These are phyloP conservation scores for Ettlia oleoabundans DNA, from an alignment of 139 green algal genomes.

Conservation along the genomic window DNA sequence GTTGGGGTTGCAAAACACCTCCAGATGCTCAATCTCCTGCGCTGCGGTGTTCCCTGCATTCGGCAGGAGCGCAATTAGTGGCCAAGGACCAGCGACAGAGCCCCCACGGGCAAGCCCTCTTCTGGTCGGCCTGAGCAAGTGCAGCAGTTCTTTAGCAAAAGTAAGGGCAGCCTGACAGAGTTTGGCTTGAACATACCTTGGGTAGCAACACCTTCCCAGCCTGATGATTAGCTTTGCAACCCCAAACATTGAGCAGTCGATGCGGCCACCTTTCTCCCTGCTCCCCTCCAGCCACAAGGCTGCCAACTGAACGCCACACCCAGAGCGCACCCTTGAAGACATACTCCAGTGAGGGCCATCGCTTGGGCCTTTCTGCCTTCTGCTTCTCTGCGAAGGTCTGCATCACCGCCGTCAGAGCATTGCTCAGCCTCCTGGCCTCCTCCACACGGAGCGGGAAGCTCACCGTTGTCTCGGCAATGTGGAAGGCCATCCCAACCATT, in stretches of 20 bases:
- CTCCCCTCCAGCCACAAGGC: too few species aligned
- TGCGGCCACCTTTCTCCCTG: too few species aligned
- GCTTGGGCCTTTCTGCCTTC: conserved; percentile 62
- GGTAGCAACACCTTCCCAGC: too few species aligned
- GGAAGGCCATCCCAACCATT: conserved; percentile 7
- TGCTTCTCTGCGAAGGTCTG: conserved; percentile 80
- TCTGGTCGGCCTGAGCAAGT: too few species aligned
- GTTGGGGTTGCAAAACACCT: conserved; percentile 89
- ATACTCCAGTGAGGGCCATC: conserved; percentile 68
- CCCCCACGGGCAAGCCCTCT: too few species aligned
- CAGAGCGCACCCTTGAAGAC: conserved; percentile 26
- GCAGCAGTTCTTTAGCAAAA: too few species aligned
- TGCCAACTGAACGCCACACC: not conserved
- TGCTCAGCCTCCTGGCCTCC: conserved; percentile 52
- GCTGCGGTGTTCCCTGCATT: conserved; percentile 26
- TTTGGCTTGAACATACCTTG: too few species aligned
- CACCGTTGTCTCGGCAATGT: conserved; percentile 26
- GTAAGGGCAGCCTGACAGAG: too few species aligned
- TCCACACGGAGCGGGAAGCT: conserved; percentile 8
- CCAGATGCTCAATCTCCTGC: conserved; percentile 45
- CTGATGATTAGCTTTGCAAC: too few species aligned
- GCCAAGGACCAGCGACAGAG: too few species aligned
- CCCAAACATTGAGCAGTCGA: too few species aligned
- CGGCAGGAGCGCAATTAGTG: not conserved
- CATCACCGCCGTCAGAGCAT: conserved; percentile 58